These are phyloP conservation scores for Nasturtium officinale DNA, from an alignment of 345 rosid genomes.

Conservation along the genomic window DNA sequence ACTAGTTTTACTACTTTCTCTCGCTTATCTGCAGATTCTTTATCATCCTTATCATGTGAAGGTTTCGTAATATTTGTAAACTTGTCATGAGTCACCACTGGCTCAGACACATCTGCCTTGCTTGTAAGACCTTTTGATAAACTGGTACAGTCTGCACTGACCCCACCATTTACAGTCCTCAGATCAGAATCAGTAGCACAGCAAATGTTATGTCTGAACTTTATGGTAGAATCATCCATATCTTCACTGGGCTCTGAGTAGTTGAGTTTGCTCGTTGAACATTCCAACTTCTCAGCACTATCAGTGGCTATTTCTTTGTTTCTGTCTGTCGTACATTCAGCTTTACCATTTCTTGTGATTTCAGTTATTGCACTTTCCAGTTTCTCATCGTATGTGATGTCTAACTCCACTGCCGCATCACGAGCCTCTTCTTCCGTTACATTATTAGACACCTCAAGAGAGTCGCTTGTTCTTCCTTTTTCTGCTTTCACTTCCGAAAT, in stretches of 20 bases:
- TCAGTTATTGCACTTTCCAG: constrained; percentile 17
- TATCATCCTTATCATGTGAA: constrained; percentile 7
- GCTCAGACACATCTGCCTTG: background rate
- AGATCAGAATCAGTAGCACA: background rate
- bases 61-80: constrained; percentile 13
- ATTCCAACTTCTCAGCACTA: constrained; percentile 16
- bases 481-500: constrained; percentile 30
- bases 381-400: constrained; percentile 35
- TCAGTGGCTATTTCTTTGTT: constrained; percentile 20
- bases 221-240: constrained; percentile 18
- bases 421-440: constrained; percentile 16
- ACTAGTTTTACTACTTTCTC: constrained; percentile 42
- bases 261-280: constrained; percentile 15
- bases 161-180: constrained; percentile 16
- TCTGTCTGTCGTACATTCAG: background rate
- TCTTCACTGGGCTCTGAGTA: constrained; percentile 17
- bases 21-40: constrained; percentile 32
- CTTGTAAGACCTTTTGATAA: constrained; percentile 19
- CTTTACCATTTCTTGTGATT: constrained; percentile 3
- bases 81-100: constrained; percentile 24
- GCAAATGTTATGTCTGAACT: background rate
- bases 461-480: constrained; percentile 14
- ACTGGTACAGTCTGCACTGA: constrained; percentile 14
- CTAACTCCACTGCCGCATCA: constrained; percentile 29
- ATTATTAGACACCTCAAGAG: constrained; percentile 14